Base-by-base conservation (phyloP, 352 stramenopile species). In the Phytophthora ramorum region DNA sequence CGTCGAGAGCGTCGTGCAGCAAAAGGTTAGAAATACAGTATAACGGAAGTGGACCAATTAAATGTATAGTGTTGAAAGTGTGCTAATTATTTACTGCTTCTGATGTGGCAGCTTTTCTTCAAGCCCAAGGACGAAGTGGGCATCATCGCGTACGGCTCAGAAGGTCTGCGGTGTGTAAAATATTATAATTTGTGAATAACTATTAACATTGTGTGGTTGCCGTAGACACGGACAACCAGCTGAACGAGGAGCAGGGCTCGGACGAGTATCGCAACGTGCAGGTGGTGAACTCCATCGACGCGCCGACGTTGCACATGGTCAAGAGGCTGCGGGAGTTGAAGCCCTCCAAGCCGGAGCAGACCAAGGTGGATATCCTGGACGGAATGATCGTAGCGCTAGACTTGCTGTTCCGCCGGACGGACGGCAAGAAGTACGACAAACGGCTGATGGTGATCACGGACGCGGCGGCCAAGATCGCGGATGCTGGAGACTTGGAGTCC, bases 331-430 rank as follows among this genome's bases (percentile, higher is more conserved):
- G 69, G 14, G 53, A 60, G 10, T 44, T 92, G 9, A 48, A 72
- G 35, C 75, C 81, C 0, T 70, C 73, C 0, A 41, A 24, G 0
- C 63, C 40, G 7, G 16, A 65, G 0, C 38, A 72, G 3, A 68
- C 71, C 10, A 87, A 89, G 55, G 82, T 90, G 34, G 87, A 95
- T 55, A 79, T 95, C 26, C 67, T 95, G 37, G 81, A 93, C 56
- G 87, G 87, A 1, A 58, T 95, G 30, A 95, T 95, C 60, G 87
- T 95, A 24, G 83, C 84, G n/a, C 66, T 95, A 26, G 87, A 95
- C 56, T 63, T 95, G 58, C 68, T 95, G 19, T 89, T 86, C 57
- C 87, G 87, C 7, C 81, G 79, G 37, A 93, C 83, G 6, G 75
- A 92, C 14, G 78, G 70, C 14, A 93, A 93, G 38, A 92, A 95